Evolutionary conservation across 129 eudicot species (phyloP).

Genomic region (Glebionis coronaria): DNA sequence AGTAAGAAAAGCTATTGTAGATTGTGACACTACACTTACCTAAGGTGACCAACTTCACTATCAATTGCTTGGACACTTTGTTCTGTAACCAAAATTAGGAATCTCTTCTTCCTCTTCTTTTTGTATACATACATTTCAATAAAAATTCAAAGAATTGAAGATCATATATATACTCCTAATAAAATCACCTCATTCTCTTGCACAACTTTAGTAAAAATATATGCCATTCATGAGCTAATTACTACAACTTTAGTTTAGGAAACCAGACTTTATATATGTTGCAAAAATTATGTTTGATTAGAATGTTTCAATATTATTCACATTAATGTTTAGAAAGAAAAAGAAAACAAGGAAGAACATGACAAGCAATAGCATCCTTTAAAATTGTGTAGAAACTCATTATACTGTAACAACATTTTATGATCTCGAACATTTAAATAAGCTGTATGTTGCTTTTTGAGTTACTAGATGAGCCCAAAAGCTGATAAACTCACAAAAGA

Average conservation of each 20-base stretch:
- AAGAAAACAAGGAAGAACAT: not conserved
- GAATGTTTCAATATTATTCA: not conserved
- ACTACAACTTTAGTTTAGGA: too few species aligned
- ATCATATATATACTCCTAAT: not conserved
- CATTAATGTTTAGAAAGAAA: not conserved
- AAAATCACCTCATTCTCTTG: not conserved
- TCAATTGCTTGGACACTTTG: constrained; percentile 21
- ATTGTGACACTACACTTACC: constrained; percentile 27
- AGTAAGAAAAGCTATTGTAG: constrained; percentile 18
- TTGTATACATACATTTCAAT: not conserved
- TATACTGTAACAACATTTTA: not conserved
- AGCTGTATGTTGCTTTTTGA: not conserved
- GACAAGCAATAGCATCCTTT: not conserved
- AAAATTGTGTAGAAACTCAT: too few species aligned
- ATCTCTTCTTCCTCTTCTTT: not conserved
- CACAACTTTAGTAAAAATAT: too few species aligned
- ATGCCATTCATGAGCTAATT: too few species aligned
- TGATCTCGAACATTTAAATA: not conserved
- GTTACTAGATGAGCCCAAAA: not conserved
- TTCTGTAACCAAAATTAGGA: constrained; percentile 16
- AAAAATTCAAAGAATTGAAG: not conserved
- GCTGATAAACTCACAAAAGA: constrained; percentile 2
- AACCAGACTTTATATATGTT: too few species aligned
- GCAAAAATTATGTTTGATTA: too few species aligned
- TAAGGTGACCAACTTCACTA: constrained; percentile 26